Base-by-base conservation (phyloP, 768 basidiomycete species). In the Lactarius psammicola region DNA sequence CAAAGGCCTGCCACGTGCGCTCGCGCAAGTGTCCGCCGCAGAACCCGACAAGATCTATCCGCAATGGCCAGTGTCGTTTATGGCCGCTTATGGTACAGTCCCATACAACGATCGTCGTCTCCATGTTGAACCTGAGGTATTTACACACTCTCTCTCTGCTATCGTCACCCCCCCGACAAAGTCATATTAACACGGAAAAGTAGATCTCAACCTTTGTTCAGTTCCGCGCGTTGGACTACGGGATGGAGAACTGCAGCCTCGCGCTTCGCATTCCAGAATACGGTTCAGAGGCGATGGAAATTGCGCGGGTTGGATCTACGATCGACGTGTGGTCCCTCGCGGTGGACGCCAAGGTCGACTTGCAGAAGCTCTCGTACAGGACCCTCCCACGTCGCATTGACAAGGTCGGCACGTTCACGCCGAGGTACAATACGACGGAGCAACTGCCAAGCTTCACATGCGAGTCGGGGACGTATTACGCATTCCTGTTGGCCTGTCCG, bases 21-120 rank as follows among this genome's bases (percentile, higher is more conserved):
- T 63, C 17, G 34, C 33, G 5, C 61, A 62, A 15, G 30, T 62
- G 5, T 68, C 65, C 44, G 2, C 60, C 1, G 40, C 23, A 42
- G 60, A 68, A 28, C 65, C 61, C 10, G 42, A 36, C 34, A 63
- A 30, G 53, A n/a, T 63, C 33, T 56, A 59, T 36, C 65, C 46
- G 42, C 61, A 56, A 38, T 69, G 59, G 65, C 53, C 62, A 9
- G 65, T 56, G 26, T 67, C 62, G 34, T 67, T 38, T 42, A 31
- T 63, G 36, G 65, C 56, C 1, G 51, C 61, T 0, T 56, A 65
- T 9, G 67, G 64, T 49, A 59, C 26, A n/a, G n/a, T n/a, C n/a
- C n/a, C n/a, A n/a, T n/a, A n/a, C n/a, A 61, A 53, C 4, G 46
- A 63, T 40, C 31, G 61, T 18, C 68, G 13, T 8, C 34, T 67